Conservation (phyloP, 768 basidiomycete genomes). For the Tubosaeta sp. region DNA sequence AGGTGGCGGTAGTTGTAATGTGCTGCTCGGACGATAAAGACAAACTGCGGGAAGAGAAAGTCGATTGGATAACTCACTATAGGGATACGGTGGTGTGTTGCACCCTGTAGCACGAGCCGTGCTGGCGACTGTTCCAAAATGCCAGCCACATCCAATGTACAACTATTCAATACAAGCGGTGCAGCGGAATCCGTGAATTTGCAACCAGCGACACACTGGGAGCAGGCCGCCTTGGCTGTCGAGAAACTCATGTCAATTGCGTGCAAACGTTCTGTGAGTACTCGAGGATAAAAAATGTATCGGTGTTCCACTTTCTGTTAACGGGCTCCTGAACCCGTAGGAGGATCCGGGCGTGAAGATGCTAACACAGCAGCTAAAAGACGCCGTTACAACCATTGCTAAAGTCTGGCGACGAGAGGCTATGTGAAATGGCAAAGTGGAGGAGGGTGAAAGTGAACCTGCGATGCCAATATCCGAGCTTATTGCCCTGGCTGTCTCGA, state of each 20-base stretch:
- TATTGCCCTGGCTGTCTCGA: too few relatives aligned
- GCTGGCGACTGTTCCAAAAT: too few relatives aligned
- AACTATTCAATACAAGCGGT: too few relatives aligned
- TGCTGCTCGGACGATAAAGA: too few relatives aligned
- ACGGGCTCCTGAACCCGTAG: neutral
- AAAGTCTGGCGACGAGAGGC: neutral
- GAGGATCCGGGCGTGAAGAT: neutral
- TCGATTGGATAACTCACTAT: too few relatives aligned
- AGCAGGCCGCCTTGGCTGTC: neutral
- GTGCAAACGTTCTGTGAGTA: neutral
- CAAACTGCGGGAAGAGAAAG: too few relatives aligned
- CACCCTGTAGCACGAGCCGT: too few relatives aligned
- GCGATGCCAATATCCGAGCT: neutral
- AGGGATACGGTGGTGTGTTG: too few relatives aligned
- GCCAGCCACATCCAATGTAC: too few relatives aligned
- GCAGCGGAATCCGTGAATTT: too few relatives aligned
- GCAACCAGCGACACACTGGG: too few relatives aligned
- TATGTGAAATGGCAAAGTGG: neutral
- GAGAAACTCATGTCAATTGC: neutral
- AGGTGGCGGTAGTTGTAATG: too few relatives aligned
- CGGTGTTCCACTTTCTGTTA: neutral
- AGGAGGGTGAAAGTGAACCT: neutral
- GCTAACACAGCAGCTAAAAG: neutral
- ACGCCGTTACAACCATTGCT: neutral
- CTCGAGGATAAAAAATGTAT: neutral